These are phyloP conservation scores for Zygnema circumcarinatum DNA, from an alignment of 139 green algal species.

Conservation along the genomic window DNA sequence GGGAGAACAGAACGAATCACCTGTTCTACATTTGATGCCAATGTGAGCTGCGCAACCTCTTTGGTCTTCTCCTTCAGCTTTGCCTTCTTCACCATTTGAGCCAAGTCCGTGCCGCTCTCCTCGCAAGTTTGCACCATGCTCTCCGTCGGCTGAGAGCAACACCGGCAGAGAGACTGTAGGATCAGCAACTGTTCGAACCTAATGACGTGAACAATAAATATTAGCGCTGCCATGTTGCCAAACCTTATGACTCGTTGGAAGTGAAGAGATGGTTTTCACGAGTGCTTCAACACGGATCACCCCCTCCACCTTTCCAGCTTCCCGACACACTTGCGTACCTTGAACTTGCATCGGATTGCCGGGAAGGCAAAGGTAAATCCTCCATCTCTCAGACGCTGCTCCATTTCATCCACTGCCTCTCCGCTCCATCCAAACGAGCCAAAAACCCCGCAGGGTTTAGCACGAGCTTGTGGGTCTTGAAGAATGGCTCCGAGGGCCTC, in stretches of 20 bases:
- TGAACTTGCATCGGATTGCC: conserved; percentile 91
- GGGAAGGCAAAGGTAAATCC: conserved; percentile 89
- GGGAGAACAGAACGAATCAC: not conserved
- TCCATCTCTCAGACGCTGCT: conserved; percentile 75
- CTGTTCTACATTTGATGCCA: not conserved
- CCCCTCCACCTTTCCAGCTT: no score
- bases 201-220: not conserved
- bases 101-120: conserved; percentile 87
- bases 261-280: not conserved
- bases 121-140: conserved; percentile 83
- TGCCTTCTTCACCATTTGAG: conserved; percentile 71
- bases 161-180: not conserved
- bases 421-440: conserved; percentile 95
- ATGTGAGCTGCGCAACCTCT: not conserved
- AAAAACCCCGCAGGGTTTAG: conserved; percentile 91
- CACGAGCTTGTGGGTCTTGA: conserved; percentile 65
- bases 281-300: no score
- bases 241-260: not conserved
- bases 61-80: conserved; percentile 53
- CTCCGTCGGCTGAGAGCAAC: conserved; percentile 71
- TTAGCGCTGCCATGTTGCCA: not conserved
- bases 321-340: conserved; percentile 51
- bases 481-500: conserved; percentile 86
- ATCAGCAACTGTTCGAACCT: not conserved
- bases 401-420: conserved; percentile 79